Base-by-base conservation (phyloP, 225 moss, liverwort and hornwort species). In the Physcomitrellopsis africana region DNA sequence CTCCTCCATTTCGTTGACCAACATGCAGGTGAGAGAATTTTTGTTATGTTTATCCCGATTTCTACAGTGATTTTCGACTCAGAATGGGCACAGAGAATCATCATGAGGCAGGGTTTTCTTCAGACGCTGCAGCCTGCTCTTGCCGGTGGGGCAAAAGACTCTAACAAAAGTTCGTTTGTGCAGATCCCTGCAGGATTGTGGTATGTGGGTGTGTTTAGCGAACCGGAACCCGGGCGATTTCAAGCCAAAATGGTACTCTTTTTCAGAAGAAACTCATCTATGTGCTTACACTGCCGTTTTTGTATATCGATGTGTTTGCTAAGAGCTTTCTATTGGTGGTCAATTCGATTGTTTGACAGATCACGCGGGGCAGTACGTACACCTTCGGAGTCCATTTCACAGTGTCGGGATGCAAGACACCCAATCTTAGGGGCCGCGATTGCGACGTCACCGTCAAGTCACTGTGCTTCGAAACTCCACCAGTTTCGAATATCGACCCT, bases 161-260 rank as follows among this genome's bases (percentile, higher is more conserved):
- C 32, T 37, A 2, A 7, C 32, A 7, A 37, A 32, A 47, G 24
- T 17, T 11, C 67, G 44, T 60, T 46, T 45, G n/a, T 78, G 72
- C 80, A 88, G 85, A 76, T 88, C 67, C 55, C 37, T 51, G 75
- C 79, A 60, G 88, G 88, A 79, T 79, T 85, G 63, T 88, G 88
- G 88, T 81, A 83, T n/a, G 73, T 85, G 65, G 88, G 88, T 17
- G 79, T 88, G 0, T 88, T 88, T 67, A 88, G 88, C 49, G 79
- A 88, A n/a, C 26, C 83, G 7, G 56, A 66, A 23, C 76, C 76
- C 29, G 82, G 85, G 13, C 73, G 88, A 5, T 88, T 81, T 60
- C 85, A 85, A 64, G 76, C 83, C 22, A 88, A 88, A 74, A 79
- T 81, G 85, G 88, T 88, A 81, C 0, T 45, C 9, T 65, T 22